A percentile compares a stretch with the other conserved stretches of the same genome.
Conservation (phyloP, 2,329 filamentous ascomycete species). For the Metarhizium anisopliae region DNA sequence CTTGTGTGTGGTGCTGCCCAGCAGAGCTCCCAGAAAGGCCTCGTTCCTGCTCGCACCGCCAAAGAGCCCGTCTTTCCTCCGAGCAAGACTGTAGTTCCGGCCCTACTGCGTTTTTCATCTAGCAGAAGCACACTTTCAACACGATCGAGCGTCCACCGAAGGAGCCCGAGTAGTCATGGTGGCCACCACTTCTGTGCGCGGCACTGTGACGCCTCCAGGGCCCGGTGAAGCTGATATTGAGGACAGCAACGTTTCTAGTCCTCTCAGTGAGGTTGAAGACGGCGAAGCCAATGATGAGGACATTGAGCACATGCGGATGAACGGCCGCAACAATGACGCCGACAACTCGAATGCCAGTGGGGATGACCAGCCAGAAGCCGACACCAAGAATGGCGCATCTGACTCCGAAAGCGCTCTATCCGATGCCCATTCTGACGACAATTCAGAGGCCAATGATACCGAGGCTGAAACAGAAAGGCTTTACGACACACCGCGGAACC, state of each 20-base stretch:
- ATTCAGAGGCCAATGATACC: constrained; percentile 48
- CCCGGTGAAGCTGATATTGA: constrained; percentile 37
- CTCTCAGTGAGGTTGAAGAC: constrained; percentile 86
- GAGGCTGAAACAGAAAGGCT: constrained; percentile 93
- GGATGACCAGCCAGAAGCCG: constrained; percentile 13
- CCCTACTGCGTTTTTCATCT: neutral
- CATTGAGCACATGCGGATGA: constrained; percentile 47
- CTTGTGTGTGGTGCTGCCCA: neutral
- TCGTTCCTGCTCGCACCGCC: neutral
- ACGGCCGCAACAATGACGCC: constrained; percentile 24
- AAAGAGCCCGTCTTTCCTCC: neutral
- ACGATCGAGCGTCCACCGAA: constrained; percentile 10
- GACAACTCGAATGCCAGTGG: constrained; percentile 19
- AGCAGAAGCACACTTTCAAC: neutral
- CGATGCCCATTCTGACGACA: constrained; percentile 35
- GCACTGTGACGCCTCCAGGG: constrained; percentile 35
- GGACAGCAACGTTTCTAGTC: constrained; percentile 74
- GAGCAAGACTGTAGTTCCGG: neutral
- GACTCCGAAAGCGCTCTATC: constrained; percentile 48
- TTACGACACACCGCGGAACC: constrained; percentile 72
- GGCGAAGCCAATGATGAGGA: constrained; percentile 63
- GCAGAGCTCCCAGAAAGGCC: neutral
- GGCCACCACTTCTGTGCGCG: constrained; percentile 40
- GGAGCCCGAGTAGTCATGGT: constrained; percentile 32
- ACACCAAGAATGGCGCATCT: constrained; percentile 22